A percentile compares a stretch with the other conserved stretches of the same genome.
Conservation (phyloP, 192 early-diverging fungal genomes). For the Kappamyces sp. region DNA sequence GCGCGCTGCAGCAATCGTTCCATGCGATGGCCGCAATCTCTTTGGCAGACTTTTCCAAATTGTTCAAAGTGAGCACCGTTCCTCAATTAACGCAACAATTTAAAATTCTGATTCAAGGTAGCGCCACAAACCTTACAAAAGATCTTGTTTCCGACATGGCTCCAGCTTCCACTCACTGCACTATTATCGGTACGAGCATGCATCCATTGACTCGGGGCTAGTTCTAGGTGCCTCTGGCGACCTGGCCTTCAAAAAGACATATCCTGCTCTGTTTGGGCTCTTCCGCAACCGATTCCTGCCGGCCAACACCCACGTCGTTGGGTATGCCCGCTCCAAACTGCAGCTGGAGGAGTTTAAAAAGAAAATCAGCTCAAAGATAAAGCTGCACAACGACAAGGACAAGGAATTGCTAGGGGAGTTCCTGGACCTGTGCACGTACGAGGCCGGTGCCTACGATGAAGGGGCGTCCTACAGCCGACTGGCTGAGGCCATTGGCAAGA, state of each 20-base stretch:
- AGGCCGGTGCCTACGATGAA: constrained; percentile 79
- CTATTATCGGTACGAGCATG: constrained; percentile 12
- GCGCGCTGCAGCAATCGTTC: no score
- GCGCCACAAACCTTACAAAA: neutral
- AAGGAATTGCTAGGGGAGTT: constrained; percentile 55
- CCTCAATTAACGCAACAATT: no score
- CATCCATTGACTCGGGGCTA: constrained; percentile 1
- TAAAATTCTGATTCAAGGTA: no score
- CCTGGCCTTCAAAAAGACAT: constrained; percentile 98
- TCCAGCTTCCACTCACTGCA: neutral
- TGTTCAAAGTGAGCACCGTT: neutral
- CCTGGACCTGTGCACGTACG: constrained; percentile 66
- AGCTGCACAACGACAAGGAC: constrained; percentile 54
- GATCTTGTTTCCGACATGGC: constrained; percentile 6
- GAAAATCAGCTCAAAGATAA: constrained; percentile 65
- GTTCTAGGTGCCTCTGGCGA: constrained; percentile 61
- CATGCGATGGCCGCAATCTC: no score
- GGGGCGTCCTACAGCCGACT: constrained; percentile 63
- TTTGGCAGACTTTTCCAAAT: constrained; percentile 2
- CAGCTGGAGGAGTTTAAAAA: constrained; percentile 65
- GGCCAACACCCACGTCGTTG: constrained; percentile 67
- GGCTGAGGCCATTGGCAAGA: constrained; percentile 50
- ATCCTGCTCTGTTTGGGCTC: constrained; percentile 90
- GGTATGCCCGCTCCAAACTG: constrained; percentile 87
- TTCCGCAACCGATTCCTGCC: constrained; percentile 81